A percentile compares a stretch with the other conserved stretches of the same genome.
Evolutionary conservation across 768 basidiomycete species (phyloP).

Genomic region (Mycena vitilis): DNA sequence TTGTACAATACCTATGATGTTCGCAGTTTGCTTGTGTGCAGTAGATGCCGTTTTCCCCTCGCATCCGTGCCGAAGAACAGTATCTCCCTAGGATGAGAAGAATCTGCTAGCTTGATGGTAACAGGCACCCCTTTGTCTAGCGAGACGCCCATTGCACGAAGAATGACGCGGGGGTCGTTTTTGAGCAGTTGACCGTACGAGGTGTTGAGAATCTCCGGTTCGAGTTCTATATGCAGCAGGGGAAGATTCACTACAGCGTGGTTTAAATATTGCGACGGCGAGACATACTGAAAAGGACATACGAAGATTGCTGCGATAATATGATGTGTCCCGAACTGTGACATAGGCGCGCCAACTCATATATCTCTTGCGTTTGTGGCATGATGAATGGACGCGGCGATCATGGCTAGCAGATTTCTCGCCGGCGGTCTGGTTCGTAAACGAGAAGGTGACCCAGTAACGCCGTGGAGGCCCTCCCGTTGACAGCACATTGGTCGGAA

Average conservation of each 20-base stretch:
- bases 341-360: slow-evolving; percentile 29
- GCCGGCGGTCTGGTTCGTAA: slow-evolving; percentile 13
- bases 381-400: not conserved
- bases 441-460: slow-evolving; percentile 24
- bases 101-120: slow-evolving; percentile 21
- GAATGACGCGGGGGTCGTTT: slow-evolving; percentile 13
- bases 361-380: slow-evolving; percentile 1
- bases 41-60: slow-evolving; percentile 12
- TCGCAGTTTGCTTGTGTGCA: slow-evolving; percentile 13
- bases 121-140: slow-evolving; percentile 23
- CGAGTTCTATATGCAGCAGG: slow-evolving; percentile 23
- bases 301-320: not conserved
- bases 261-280: not conserved
- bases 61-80: slow-evolving; percentile 20
- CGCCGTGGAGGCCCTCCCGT: slow-evolving; percentile 14
- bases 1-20: not conserved
- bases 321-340: slow-evolving; percentile 17
- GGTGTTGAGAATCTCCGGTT: slow-evolving; percentile 12
- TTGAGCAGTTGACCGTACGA: slow-evolving; percentile 22
- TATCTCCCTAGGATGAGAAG: slow-evolving; percentile 8
- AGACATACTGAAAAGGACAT: not conserved
- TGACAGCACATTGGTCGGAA: slow-evolving; percentile 12
- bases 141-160: slow-evolving; percentile 28
- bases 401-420: not conserved
- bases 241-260: slow-evolving; percentile 16